These are phyloP conservation scores for Cronartium quercuum DNA, from an alignment of 1,284 basidiomycete genomes.

Conservation along the genomic window DNA sequence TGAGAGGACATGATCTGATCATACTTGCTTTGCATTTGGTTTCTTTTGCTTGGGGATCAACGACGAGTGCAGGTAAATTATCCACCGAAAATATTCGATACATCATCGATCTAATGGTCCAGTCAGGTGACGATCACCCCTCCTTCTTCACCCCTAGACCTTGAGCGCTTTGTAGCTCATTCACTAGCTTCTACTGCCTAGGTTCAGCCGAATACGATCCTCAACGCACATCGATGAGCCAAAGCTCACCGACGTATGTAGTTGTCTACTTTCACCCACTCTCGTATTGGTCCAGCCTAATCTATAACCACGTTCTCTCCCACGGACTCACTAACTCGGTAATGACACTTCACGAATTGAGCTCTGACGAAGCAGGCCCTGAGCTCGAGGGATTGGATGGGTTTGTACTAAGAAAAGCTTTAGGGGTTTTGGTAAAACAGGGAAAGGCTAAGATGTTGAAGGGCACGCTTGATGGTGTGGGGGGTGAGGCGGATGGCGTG, in stretches of 20 bases:
- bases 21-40: not conserved
- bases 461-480: conserved; percentile 26
- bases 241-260: not conserved
- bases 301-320: conserved; percentile 10
- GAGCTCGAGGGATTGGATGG: conserved; percentile 11
- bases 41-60: not conserved
- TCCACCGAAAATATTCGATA: not conserved
- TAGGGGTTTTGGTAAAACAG: conserved; percentile 7
- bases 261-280: conserved; percentile 16
- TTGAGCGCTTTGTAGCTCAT: not conserved
- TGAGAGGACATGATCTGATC: no score
- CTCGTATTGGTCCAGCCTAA: not conserved
- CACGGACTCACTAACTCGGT: conserved; percentile 29
- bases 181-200: not conserved
- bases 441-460: conserved; percentile 35
- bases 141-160: not conserved
- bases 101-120: conserved; percentile 16
- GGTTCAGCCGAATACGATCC: conserved; percentile 27
- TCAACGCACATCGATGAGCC: not conserved
- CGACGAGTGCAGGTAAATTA: conserved; percentile 2
- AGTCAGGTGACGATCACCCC: conserved; percentile 3
- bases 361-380: not conserved
- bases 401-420: conserved; percentile 15
- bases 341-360: conserved; percentile 22
- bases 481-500: conserved; percentile 25